Evolutionary conservation across 139 green algal species (phyloP), one percentile per base, ranked within the genome.

Genomic region (Chlamydomonas sphaeroides): DNA sequence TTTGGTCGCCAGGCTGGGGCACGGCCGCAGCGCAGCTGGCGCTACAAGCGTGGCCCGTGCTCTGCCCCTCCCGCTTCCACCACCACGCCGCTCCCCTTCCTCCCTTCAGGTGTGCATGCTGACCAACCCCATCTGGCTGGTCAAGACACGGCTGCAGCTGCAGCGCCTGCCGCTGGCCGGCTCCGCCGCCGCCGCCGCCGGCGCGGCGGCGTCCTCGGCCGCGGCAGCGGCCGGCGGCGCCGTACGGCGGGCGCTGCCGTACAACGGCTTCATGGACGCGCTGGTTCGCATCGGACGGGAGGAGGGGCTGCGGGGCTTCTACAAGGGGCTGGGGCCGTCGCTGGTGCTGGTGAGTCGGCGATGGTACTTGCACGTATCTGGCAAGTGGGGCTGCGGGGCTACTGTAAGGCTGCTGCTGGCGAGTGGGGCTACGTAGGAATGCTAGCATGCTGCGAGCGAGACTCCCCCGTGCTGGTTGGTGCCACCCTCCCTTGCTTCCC

Each of bases 41-140:
- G 28, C n/a, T n/a, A n/a, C n/a, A n/a, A n/a, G n/a, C n/a, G n/a
- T n/a, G n/a, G n/a, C n/a, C 66, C 26, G 11, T 11, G 14, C 36
- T 73, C 17, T 36, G 7, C 36, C 66, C n/a, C n/a, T n/a, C n/a
- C n/a, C n/a, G n/a, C n/a, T n/a, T n/a, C n/a, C n/a, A n/a, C n/a
- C n/a, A n/a, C n/a, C n/a, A n/a, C n/a, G n/a, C n/a, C n/a, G n/a
- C n/a, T n/a, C n/a, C n/a, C n/a, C n/a, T n/a, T n/a, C n/a, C n/a
- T n/a, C n/a, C n/a, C n/a, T n/a, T n/a, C 88, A 96, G 91, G 95
- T 98, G 32, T 95, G 91, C 69, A 56, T 96, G 3, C 25, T 97
- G 8, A 98, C 96, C 11, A 99, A 98, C 83, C 96, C 96, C 4
- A 90, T 98, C 33, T 99, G 96, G 96, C 91, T 98, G 18, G 89